phyloP scores from a whole-genome alignment of 768 basidiomycete species.

The Russula lepida region DNA sequence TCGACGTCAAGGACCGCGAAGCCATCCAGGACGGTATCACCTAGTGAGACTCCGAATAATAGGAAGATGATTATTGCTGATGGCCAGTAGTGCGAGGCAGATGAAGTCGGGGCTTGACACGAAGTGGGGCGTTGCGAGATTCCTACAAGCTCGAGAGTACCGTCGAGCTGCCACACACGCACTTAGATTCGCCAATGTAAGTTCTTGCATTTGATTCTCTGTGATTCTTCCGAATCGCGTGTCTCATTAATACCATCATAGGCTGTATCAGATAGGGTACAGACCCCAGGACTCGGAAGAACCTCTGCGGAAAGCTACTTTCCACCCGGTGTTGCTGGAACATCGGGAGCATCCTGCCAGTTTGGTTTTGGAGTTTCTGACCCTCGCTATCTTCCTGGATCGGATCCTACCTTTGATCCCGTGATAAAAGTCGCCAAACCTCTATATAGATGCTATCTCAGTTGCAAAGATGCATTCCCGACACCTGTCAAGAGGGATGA shows the following conservation, averaged over 20 bases:
- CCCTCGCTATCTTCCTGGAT: background rate
- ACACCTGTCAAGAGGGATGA: background rate
- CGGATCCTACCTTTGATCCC: background rate
- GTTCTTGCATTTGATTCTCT: background rate
- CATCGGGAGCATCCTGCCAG: background rate
- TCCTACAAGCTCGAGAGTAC: constrained; percentile 2
- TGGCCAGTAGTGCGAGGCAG: background rate
- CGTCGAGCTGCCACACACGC: background rate
- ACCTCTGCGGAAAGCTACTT: background rate
- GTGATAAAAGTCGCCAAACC: background rate
- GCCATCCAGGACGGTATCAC: background rate
- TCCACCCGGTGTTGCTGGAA: no score
- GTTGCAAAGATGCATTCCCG: background rate
- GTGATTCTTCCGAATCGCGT: no score
- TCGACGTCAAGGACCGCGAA: background rate
- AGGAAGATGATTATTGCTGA: background rate
- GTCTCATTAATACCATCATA: background rate
- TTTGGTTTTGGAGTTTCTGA: background rate
- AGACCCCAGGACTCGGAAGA: background rate
- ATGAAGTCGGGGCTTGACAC: background rate
- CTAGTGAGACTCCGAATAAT: no score
- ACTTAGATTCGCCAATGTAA: background rate
- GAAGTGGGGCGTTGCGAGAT: background rate
- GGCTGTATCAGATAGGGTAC: background rate
- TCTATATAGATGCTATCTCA: background rate